Evolutionary conservation across 495 filamentous ascomycete species (phyloP).

Genomic region (Penicillium bialowiezense): DNA sequence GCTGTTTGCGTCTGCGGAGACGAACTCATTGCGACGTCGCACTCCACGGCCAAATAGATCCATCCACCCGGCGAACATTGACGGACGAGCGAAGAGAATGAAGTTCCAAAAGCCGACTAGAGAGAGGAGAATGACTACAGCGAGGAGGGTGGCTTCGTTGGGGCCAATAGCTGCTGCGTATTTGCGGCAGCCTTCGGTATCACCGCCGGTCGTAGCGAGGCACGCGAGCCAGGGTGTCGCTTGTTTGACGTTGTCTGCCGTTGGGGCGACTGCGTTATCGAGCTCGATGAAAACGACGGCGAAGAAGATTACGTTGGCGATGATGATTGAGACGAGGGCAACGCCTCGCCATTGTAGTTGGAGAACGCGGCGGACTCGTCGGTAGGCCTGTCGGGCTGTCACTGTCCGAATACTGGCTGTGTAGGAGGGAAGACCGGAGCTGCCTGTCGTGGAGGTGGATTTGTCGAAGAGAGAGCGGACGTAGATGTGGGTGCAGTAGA

Average conservation of each 20-base stretch:
- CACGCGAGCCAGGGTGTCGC: slow-evolving; percentile 71
- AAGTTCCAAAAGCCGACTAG: slow-evolving; percentile 85
- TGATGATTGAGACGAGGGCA: slow-evolving; percentile 78
- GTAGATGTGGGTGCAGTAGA: slow-evolving; percentile 93
- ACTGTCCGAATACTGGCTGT: slow-evolving; percentile 75
- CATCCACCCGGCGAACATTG: slow-evolving; percentile 81
- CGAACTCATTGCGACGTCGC: slow-evolving; percentile 64
- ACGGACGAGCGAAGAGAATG: slow-evolving; percentile 72
- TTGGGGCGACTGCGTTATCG: slow-evolving; percentile 62
- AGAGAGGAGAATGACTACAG: slow-evolving; percentile 76
- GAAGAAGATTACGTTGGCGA: slow-evolving; percentile 88
- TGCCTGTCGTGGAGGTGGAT: slow-evolving; percentile 55
- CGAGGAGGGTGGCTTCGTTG: slow-evolving; percentile 72
- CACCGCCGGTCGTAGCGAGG: slow-evolving; percentile 53
- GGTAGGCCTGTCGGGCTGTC: slow-evolving; percentile 83
- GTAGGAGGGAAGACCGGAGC: slow-evolving; percentile 75
- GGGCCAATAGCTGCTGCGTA: slow-evolving; percentile 51
- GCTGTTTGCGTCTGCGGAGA: slow-evolving; percentile 75
- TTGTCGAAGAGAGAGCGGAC: slow-evolving; percentile 75
- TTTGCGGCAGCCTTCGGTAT: slow-evolving; percentile 63
- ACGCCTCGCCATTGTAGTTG: slow-evolving; percentile 93
- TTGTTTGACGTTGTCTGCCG: slow-evolving; percentile 49
- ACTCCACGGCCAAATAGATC: slow-evolving; percentile 56
- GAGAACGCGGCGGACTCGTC: slow-evolving; percentile 80
- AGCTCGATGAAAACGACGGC: slow-evolving; percentile 84